Base-by-base conservation (phyloP, 148 eudicot species). In the Heliosperma pusillum region DNA sequence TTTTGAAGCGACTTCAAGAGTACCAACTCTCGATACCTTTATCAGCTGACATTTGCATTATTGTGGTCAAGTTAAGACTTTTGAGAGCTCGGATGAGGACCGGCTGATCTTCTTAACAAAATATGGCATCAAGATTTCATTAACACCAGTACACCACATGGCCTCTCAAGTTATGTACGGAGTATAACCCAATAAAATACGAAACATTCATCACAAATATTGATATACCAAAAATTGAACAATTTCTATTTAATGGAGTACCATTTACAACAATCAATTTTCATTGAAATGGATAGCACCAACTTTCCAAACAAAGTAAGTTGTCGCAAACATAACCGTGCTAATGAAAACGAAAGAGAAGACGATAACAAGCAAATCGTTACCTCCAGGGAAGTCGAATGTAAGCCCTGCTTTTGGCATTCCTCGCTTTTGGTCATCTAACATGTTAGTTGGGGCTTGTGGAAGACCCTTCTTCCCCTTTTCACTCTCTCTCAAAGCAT, bases 231-330 rank as follows among this genome's bases (percentile, higher is more conserved):
- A 70, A 79, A 52, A 65, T 26, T 80, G 76, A 55, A 67, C 2
- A 45, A 47, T 69, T 24, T 53, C 62, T 7, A 8, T 66, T 4
- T 10, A 58, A 67, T 21, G 45, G 10, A 29, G 56, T 8, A 47
- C 7, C 63, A 74, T 61, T 9, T 73, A 68, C 59, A 72, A 27
- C 36, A 21, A 40, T 85, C 79, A 91, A 67, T 80, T 69, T 69
- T 94, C 97, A 30, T 94, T 94, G 77, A 85, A 94, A 80, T 94
- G 98, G 78, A 94, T 94, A 27, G 97, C 98, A 1, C 98, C 98
- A 42, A 89, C 85, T 90, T 94, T 94, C 96, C 97, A 94, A 69
- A 94, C 98, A 52, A 92, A 1, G 74, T 66, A 94, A 22, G 98
- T 94, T 17, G 98, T 94, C 9, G 93, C 90, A 76, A 94, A 94